Conservation (phyloP, 805 yeast genomes). For the Saccharomycopsis capsularis region DNA sequence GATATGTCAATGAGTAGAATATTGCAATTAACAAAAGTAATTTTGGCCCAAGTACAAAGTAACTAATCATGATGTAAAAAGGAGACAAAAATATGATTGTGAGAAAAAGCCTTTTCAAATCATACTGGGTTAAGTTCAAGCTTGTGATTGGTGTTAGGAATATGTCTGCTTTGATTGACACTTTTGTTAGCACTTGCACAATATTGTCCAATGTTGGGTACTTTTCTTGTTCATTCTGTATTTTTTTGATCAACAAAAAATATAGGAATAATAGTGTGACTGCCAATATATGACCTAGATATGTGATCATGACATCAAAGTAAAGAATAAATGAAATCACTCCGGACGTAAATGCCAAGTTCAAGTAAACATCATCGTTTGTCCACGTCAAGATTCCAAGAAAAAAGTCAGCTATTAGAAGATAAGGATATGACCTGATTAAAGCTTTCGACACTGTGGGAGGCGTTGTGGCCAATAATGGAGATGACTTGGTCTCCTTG, state of each 20-base stretch:
- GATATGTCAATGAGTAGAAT: slow-evolving; percentile 62
- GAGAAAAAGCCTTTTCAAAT: slow-evolving; percentile 69
- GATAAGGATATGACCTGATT: slow-evolving; percentile 77
- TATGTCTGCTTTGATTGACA: slow-evolving; percentile 70
- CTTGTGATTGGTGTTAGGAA: slow-evolving; percentile 74
- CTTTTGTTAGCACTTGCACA: slow-evolving; percentile 65
- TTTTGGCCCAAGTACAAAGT: slow-evolving; percentile 66
- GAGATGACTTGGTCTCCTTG: slow-evolving; percentile 49
- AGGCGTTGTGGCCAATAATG: slow-evolving; percentile 82
- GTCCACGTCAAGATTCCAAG: slow-evolving; percentile 87
- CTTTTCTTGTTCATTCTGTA: slow-evolving; percentile 49
- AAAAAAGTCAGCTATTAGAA: slow-evolving; percentile 61
- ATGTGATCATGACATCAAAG: slow-evolving; percentile 70
- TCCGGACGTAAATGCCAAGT: slow-evolving; percentile 50
- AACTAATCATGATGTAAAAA: slow-evolving; percentile 61
- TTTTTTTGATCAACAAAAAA: slow-evolving; percentile 46
- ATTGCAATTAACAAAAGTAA: slow-evolving; percentile 43
- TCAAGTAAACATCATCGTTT: slow-evolving; percentile 71
- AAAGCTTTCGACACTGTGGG: slow-evolving; percentile 83
- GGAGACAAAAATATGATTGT: slow-evolving; percentile 87
- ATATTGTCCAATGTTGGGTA: slow-evolving; percentile 86
- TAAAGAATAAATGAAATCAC: slow-evolving; percentile 60
- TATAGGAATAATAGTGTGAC: slow-evolving; percentile 56
- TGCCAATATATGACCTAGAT: slow-evolving; percentile 72
- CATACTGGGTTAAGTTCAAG: slow-evolving; percentile 66